Conservation (phyloP, 805 yeast species). For the Wickerhamomyces chaumierensis region DNA sequence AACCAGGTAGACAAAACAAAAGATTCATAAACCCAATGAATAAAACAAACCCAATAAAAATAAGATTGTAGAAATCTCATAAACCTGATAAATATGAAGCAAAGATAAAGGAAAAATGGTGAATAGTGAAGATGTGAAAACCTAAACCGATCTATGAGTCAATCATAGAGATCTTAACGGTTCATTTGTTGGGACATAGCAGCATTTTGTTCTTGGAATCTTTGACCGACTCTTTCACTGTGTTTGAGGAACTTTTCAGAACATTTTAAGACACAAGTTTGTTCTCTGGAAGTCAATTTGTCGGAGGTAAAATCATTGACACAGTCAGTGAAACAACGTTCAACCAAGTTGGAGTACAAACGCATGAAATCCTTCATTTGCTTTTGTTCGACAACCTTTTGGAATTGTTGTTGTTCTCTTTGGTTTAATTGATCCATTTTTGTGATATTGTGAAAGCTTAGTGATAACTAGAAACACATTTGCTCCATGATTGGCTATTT, state of each 20-base stretch:
- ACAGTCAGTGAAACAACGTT: constrained; percentile 95
- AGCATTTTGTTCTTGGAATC: constrained; percentile 97
- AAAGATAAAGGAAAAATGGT: neutral
- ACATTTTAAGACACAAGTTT: constrained; percentile 78
- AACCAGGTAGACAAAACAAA: neutral
- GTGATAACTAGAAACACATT: too few relatives aligned
- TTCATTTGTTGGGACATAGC: constrained; percentile 63
- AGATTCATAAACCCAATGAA: neutral
- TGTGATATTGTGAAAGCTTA: neutral
- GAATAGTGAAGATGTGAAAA: neutral
- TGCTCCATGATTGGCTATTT: too few relatives aligned
- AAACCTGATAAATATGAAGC: neutral
- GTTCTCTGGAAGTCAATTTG: constrained; percentile 76
- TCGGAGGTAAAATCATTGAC: constrained; percentile 96
- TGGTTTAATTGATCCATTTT: constrained; percentile 89
- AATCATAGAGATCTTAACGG: constrained; percentile 9
- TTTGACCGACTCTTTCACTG: constrained; percentile 94
- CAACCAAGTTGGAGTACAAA: constrained; percentile 86
- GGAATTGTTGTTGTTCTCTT: constrained; percentile 95
- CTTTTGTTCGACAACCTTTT: constrained; percentile 89
- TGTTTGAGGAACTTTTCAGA: constrained; percentile 97
- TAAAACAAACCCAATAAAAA: too few relatives aligned
- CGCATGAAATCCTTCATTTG: constrained; percentile 99
- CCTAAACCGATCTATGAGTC: neutral
- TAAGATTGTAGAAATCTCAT: too few relatives aligned